Conservation (phyloP, 495 filamentous ascomycete species). For the Cairneyella variabilis region DNA sequence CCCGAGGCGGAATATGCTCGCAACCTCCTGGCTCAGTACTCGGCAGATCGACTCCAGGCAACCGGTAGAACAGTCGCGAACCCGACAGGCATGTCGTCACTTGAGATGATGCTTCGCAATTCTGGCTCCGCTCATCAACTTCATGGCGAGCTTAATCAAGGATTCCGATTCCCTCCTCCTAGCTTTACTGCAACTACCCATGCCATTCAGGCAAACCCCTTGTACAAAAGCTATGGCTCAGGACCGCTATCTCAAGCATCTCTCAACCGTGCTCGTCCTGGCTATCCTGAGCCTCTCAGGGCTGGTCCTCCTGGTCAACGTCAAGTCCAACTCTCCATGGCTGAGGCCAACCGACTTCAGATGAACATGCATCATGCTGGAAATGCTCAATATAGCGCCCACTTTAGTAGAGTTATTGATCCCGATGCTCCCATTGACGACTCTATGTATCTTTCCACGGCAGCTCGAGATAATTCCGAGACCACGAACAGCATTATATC, state of each 20-base stretch:
- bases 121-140: not conserved
- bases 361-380: not conserved
- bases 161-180: constrained; percentile 22
- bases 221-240: constrained; percentile 3
- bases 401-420: too few relatives aligned
- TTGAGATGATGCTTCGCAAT: not conserved
- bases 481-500: too few relatives aligned
- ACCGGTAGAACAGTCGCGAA: not conserved
- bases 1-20: constrained; percentile 19
- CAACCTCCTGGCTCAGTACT: constrained; percentile 15
- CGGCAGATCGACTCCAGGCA: constrained; percentile 3
- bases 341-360: not conserved
- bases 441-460: too few relatives aligned
- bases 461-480: too few relatives aligned
- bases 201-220: constrained; percentile 13
- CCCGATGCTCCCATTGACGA: too few relatives aligned
- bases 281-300: constrained; percentile 26
- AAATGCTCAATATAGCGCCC: not conserved
- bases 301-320: constrained; percentile 29
- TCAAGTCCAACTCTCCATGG: constrained; percentile 4
- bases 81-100: not conserved
- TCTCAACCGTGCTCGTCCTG: constrained; percentile 1
- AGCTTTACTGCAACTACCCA: constrained; percentile 1
- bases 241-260: not conserved
- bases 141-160: constrained; percentile 11